phyloP scores from a whole-genome alignment of 1,284 basidiomycete genomes.

The Ceratobasidium sp. region DNA sequence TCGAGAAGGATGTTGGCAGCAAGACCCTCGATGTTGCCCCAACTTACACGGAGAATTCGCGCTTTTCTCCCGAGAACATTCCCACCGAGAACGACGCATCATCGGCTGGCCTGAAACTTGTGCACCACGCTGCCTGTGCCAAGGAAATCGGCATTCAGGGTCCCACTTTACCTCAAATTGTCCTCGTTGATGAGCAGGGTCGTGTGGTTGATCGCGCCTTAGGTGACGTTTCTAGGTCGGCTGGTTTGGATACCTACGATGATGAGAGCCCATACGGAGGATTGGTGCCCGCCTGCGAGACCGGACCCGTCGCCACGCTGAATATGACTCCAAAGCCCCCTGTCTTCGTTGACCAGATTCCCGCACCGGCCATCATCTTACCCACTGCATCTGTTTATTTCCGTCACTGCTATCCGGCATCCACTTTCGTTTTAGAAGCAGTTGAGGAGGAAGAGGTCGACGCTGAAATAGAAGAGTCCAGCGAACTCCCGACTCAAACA shows the following conservation, averaged over 20 bases:
- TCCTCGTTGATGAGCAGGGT: constrained; percentile 20
- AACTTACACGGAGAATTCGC: neutral
- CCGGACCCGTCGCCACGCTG: neutral
- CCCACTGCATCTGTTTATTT: neutral
- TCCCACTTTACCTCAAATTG: constrained; percentile 22
- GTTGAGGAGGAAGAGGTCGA: constrained; percentile 31
- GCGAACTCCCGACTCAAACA: neutral
- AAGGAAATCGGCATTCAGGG: constrained; percentile 26
- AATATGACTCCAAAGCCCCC: neutral
- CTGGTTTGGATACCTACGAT: neutral
- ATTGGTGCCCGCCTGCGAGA: neutral
- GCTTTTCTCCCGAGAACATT: neutral
- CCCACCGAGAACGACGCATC: neutral
- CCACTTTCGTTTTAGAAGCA: constrained; percentile 31
- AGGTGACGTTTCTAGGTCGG: neutral
- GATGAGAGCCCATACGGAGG: constrained; percentile 25
- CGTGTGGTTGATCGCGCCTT: constrained; percentile 4
- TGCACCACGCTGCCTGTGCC: constrained; percentile 19
- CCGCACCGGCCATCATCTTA: neutral
- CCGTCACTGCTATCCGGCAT: constrained; percentile 3
- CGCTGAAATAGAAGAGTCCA: neutral
- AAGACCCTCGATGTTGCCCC: neutral
- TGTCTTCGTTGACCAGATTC: neutral
- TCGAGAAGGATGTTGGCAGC: neutral
- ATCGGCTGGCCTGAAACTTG: neutral